phyloP scores from a whole-genome alignment of 768 basidiomycete genomes.

The Termitomyces sp. region DNA sequence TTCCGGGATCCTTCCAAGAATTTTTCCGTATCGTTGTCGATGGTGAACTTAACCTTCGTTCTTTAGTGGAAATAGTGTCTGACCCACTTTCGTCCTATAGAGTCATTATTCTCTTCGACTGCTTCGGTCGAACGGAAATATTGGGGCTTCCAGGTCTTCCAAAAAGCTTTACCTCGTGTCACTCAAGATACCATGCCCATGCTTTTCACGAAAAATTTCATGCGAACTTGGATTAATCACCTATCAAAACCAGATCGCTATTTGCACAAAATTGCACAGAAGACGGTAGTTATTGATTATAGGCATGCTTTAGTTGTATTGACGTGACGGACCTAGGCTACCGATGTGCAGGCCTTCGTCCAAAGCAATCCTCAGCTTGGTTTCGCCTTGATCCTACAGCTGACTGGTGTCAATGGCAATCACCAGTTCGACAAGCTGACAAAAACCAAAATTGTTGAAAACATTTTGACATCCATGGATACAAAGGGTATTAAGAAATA shows the following conservation, averaged over 20 bases:
- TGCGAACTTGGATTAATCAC: conserved; percentile 97
- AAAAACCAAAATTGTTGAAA: conserved; percentile 88
- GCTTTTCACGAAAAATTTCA: conserved; percentile 92
- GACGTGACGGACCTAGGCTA: conserved; percentile 39
- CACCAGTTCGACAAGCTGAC: conserved; percentile 90
- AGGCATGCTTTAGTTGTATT: not conserved
- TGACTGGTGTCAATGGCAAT: conserved; percentile 79
- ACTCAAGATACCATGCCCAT: conserved; percentile 65
- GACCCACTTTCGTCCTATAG: conserved; percentile 32
- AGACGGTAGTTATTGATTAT: conserved; percentile 48
- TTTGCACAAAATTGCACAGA: conserved; percentile 81
- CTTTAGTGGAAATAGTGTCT: not conserved
- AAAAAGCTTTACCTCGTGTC: conserved; percentile 67
- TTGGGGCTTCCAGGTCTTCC: conserved; percentile 94
- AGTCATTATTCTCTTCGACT: conserved; percentile 79
- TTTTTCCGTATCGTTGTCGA: conserved; percentile 92
- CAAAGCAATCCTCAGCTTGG: conserved; percentile 73
- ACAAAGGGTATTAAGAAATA: conserved; percentile 71
- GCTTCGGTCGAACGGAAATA: conserved; percentile 87
- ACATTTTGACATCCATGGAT: conserved; percentile 71
- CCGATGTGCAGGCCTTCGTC: conserved; percentile 69
- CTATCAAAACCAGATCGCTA: conserved; percentile 84
- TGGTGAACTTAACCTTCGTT: conserved; percentile 42
- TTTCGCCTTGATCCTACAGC: conserved; percentile 77
- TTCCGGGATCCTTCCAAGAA: conserved; percentile 73